Evolutionary conservation across 2,329 filamentous ascomycete species (phyloP), one percentile per base, ranked within the genome.

Genomic region (Polytolypa hystricis): DNA sequence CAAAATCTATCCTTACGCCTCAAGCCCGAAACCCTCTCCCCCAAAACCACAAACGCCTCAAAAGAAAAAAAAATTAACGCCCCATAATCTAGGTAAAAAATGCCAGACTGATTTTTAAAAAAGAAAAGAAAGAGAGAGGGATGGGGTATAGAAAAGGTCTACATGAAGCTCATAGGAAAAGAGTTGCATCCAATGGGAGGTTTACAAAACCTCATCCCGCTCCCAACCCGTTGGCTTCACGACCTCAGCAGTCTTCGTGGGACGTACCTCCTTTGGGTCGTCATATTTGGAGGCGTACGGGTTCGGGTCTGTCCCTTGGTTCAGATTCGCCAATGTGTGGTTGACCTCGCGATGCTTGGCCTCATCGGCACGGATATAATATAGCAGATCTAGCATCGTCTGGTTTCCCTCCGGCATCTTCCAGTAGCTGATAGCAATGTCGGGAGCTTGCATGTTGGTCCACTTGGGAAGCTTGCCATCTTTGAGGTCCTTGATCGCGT

Each of bases 301-400:
- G 53, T 98, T 98, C 2, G 89, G 87, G 53, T 98, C 91, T 21
- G 78, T 70, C 35, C 75, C 77, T 55, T 91, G 85, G 48, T 93
- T 69, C 40, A 98, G 67, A 55, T 96, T 96, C 35, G 82, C 78
- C 28, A 98, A 64, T 0, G 91, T 96, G 58, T 98, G 91, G 62
- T 98, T 96, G 49, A 96, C 89, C 54, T 94, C 91, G 21, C 91
- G 73, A 54, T 93, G 86, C 56, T 84, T 83, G 3, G 84, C 84
- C 60, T 94, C 86, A 53, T 89, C 83, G n/a, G 82, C 84, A 19
- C 87, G 74, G 47, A 95, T 83, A 57, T 96, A 95, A 34, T 91
- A 64, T 35, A 96, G 70, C 42, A 96, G 62, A 53, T 96, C 85
- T 50, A 72, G 74, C 84, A 98, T 94, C 2, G 77, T 83, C 17